phyloP scores from a whole-genome alignment of 129 eudicot genomes.

The Chrysanthemum lavandulifolium region DNA sequence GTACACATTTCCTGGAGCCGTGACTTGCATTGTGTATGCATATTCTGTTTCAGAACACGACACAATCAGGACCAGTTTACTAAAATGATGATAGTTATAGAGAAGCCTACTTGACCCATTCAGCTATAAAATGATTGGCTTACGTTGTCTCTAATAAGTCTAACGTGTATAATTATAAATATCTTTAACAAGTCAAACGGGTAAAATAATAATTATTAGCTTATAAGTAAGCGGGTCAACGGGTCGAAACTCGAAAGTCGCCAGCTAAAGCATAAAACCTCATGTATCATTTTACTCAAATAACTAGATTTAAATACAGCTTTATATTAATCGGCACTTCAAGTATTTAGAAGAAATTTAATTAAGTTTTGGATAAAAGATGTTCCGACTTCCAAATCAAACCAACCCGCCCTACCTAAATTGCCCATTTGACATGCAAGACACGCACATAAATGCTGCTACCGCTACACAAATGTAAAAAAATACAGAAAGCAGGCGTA shows the following conservation, averaged over 20 bases:
- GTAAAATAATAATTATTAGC: neutral
- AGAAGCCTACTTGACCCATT: conserved; percentile 7
- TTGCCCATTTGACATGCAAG: no score
- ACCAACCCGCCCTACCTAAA: conserved; percentile 4
- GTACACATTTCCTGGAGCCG: conserved; percentile 98
- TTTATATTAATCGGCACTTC: no score
- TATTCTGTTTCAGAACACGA: conserved; percentile 56
- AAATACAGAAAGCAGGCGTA: neutral
- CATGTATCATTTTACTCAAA: neutral
- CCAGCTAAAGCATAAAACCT: neutral
- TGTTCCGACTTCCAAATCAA: neutral
- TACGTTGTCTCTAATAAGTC: neutral
- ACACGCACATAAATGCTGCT: no score
- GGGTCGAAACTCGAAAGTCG: neutral
- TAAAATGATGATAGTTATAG: neutral
- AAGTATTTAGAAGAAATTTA: neutral
- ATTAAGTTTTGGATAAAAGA: no score
- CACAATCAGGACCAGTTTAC: neutral
- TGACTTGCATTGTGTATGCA: conserved; percentile 99
- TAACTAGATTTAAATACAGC: neutral
- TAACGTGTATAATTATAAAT: no score
- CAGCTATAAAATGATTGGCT: neutral
- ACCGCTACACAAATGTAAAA: neutral
- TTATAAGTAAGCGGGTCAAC: neutral
- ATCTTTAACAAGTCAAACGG: neutral